Evolutionary conservation across 2,329 filamentous ascomycete genomes (phyloP), one percentile per base, ranked within the genome.

Genomic region (Scedosporium aurantiacum): DNA sequence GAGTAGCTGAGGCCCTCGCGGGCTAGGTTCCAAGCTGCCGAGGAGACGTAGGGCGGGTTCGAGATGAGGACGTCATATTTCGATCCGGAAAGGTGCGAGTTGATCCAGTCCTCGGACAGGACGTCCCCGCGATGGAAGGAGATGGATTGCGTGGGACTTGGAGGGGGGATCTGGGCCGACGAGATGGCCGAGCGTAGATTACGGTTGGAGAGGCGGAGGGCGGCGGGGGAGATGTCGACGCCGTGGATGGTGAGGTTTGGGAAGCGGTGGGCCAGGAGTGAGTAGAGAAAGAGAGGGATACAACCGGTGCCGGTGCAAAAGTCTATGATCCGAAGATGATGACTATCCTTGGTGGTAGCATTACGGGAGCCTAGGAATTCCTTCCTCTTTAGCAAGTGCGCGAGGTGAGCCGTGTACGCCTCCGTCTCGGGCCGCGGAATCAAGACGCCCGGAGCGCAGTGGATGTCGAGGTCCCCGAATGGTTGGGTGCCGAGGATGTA

Each of bases 261-360:
- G 58, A 77, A 72, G 21, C 72, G 67, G 67, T 70, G 62, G 18
- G 73, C 73, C 43, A 91, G 79, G 8, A 86, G 78, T 41, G 85
- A 78, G 64, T 88, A 83, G 5, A 96, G 78, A 2, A 90, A 81
- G 7, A 97, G 80, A 0, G 91, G 82, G 64, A 97, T 96, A 74
- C 93, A 97, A 4, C 94, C 94, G 4, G 89, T 90, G 8, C 94
- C 94, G 0, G 91, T 92, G 72, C 94, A 97, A 32, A 97, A 78
- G 72, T 99, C 94, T 7, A 97, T 72, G 47, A 97, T 77, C 12
- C 79, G 81, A 12, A 95, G 67, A 40, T 16, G 18, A 3, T 16
- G 6, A 16, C 68, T 64, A 66, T 62, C 47, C 6, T 62, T 43
- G 1, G 3, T 40, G 23, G 63, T 64, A 6, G 64, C 65, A 55